phyloP scores from a whole-genome alignment of 305 asterid species.

The Fraxinus sp. region DNA sequence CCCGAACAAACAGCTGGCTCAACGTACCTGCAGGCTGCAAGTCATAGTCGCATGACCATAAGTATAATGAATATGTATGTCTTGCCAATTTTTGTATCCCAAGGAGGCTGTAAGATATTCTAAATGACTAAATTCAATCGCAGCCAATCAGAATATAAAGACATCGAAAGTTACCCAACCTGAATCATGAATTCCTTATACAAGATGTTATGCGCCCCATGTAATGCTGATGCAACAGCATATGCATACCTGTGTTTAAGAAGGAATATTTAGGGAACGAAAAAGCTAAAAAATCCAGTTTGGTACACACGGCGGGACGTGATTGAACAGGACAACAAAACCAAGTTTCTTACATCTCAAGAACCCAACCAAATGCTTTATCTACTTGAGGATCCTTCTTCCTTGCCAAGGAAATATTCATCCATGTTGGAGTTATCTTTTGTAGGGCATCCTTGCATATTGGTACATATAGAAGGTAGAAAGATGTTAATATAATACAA shows the following conservation, averaged over 20 bases:
- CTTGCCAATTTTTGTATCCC: slow-evolving; percentile 71
- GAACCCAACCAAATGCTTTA: slow-evolving; percentile 97
- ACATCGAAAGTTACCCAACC: slow-evolving; percentile 36
- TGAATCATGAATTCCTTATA: slow-evolving; percentile 93
- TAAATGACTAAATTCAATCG: neutral
- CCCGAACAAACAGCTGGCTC: neutral
- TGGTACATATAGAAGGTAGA: neutral
- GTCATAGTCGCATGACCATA: slow-evolving; percentile 83
- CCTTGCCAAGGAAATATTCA: slow-evolving; percentile 93
- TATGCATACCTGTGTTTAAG: slow-evolving; percentile 71
- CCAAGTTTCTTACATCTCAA: slow-evolving; percentile 64
- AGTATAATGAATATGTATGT: slow-evolving; percentile 83
- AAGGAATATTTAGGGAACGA: slow-evolving; percentile 12
- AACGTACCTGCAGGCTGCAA: slow-evolving; percentile 68
- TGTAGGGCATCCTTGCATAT: slow-evolving; percentile 48
- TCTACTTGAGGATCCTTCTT: slow-evolving; percentile 89
- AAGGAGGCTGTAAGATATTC: slow-evolving; percentile 68
- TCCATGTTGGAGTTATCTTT: slow-evolving; percentile 94
- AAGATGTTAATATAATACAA: neutral
- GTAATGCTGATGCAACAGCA: slow-evolving; percentile 86
- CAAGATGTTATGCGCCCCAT: slow-evolving; percentile 65
- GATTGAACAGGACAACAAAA: neutral
- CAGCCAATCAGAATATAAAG: neutral
- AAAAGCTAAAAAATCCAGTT: neutral
- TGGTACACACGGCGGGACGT: neutral